Conservation (phyloP, 83 land plant genomes). For the Thuja plicata region DNA sequence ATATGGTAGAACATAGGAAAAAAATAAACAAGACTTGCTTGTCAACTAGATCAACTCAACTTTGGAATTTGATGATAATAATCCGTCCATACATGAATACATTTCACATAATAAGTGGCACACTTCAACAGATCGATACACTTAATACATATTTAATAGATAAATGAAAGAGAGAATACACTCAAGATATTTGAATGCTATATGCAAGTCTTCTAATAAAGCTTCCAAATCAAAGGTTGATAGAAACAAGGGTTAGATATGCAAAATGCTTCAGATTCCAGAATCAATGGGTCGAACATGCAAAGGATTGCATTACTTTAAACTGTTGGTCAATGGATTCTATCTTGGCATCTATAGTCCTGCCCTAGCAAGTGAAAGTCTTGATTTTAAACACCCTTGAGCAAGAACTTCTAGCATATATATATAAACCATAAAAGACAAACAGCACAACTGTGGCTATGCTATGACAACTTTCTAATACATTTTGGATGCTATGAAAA, state of each 20-base stretch:
- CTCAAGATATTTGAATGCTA: not conserved
- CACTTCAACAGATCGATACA: not conserved
- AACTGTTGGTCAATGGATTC: not conserved
- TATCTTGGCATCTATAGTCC: not conserved
- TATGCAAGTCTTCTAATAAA: not conserved
- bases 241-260: not conserved
- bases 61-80: not conserved
- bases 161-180: not conserved
- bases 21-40: not conserved
- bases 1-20: too few species aligned
- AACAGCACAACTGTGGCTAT: not conserved
- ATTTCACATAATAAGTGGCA: not conserved
- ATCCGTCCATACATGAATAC: not conserved
- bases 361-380: not conserved
- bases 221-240: not conserved
- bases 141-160: not conserved
- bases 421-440: not conserved
- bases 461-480: not conserved
- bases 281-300: not conserved
- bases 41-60: not conserved
- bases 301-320: not conserved
- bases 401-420: not conserved
- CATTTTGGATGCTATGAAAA: not conserved
- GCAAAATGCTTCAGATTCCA: not conserved
- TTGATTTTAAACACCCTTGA: not conserved